Percentiles rank a stretch among this genome's conserved stretches.
phyloP scores from a whole-genome alignment of 2,329 filamentous ascomycete species.

The Colletotrichum sp. region DNA sequence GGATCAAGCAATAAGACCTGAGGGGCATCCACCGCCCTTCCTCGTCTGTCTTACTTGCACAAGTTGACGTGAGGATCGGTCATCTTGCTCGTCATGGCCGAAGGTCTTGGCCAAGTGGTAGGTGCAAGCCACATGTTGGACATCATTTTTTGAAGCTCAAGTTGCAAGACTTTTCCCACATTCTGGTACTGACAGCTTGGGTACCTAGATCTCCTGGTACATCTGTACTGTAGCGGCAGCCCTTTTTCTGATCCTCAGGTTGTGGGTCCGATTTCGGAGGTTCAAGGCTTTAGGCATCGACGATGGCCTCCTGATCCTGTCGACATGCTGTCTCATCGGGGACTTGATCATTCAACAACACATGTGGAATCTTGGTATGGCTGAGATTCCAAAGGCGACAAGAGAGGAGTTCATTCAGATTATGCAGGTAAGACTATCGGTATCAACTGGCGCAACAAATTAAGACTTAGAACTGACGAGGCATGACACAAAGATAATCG shows the following conservation, averaged over 20 bases:
- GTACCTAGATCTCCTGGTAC: conserved; percentile 21
- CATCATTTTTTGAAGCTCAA: not conserved
- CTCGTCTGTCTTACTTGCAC: not conserved
- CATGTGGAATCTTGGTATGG: conserved; percentile 28
- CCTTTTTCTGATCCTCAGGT: conserved; percentile 30
- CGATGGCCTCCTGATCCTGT: conserved; percentile 32
- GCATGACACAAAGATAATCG: conserved; percentile 34
- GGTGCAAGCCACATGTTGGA: not conserved
- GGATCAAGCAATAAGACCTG: conserved; percentile 9
- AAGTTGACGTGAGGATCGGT: not conserved
- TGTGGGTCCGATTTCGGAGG: conserved; percentile 30
- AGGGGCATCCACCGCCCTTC: not conserved
- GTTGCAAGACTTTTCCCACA: not conserved
- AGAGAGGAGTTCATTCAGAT: conserved; percentile 27
- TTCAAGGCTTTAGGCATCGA: conserved; percentile 31
- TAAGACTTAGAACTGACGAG: not conserved
- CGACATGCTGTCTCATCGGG: conserved; percentile 32
- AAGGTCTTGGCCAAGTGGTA: conserved; percentile 14
- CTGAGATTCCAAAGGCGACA: conserved; percentile 24
- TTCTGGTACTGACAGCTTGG: not conserved
- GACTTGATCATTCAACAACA: conserved; percentile 34
- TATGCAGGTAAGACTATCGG: conserved; percentile 23
- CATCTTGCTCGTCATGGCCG: conserved; percentile 1
- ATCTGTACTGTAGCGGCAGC: conserved; percentile 23
- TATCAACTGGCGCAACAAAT: not conserved